Base-by-base conservation (phyloP, 805 yeast species). In the Kluyveromyces nonfermentans region DNA sequence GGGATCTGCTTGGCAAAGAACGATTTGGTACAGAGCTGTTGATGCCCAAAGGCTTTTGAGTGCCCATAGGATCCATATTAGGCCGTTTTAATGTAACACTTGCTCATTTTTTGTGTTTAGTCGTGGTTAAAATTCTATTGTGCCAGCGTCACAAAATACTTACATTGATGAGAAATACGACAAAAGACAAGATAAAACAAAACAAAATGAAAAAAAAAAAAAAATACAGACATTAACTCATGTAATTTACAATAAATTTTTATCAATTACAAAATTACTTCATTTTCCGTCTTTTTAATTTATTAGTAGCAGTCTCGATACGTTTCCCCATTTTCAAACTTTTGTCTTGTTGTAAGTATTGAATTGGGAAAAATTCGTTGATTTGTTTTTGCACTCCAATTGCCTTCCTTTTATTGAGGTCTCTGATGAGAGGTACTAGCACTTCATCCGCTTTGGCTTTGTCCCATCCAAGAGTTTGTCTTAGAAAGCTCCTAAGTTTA, bases 341-440 rank as follows among this genome's bases (percentile, higher is more conserved):
- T 45, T 73, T 70, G 35, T 71, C 62, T 21, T 71, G 59, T 43
- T 71, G 69, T 7, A 75, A 63, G 49, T 69, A 67, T 44, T 77
- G 83, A 33, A 72, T 73, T 0, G 86, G 83, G 59, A 82, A 82
- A 54, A 82, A 83, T 57, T 81, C 87, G 10, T 74, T 76, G 16
- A 83, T 61, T 0, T 80, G 78, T 3, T 76, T 62, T 53, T 83
- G 90, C 19, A 69, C 65, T 0, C 78, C 77, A 46, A 72, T 71
- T 40, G 71, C 63, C 50, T 71, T 69, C 47, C 79, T 76, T 49
- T 73, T 71, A 59, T 88, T 88, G 67, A 88, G 73, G 52, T 82
- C 88, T 52, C 80, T 74, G 15, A 93, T 81, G 44, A 93, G 74
- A 2, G 98, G 99, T 16, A 89, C 71, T 57, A 93, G 67, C 3